Base-by-base conservation (phyloP, 2,329 filamentous ascomycete species). In the Sporothrix phasma region DNA sequence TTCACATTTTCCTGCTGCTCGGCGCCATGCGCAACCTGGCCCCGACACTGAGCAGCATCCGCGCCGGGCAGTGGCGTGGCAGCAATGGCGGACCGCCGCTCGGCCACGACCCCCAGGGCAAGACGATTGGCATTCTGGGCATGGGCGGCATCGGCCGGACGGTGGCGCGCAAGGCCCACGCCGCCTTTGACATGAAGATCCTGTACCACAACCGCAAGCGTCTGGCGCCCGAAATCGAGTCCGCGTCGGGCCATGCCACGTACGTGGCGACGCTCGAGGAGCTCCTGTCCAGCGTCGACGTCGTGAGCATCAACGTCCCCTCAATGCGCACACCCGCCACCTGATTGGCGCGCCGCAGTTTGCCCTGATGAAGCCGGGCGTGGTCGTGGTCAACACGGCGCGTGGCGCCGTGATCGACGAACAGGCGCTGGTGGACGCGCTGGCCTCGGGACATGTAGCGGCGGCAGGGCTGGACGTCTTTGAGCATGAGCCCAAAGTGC, bases 11-110 rank as follows among this genome's bases (percentile, higher is more conserved):
- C 73, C 80, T 96, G 3, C 86, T 95, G 67, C 79, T 96, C 56
- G 91, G 90, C 17, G 88, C 90, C 8, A 79, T 96, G 66, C 82
- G 91, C 60, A 88, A 88, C 72, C 86, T 93, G 71, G 86, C 87
- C 71, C 76, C 80, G 1, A 80, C 83, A 60, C 88, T 94, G 80
- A 71, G 80, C 3, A 79, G 82, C 13, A 79, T 93, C 10, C 84
- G 90, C 41, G 77, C 80, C 24, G 85, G 87, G 0, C 76, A 84
- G 64, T 95, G 89, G 88, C 81, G 84, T 61, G 88, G 88, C 3
- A 73, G n/a, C 31, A 8, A 24, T 24, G 61, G 47, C 5, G 45
- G 46, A 6, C 80, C 82, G 0, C 80, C 86, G 0, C 76, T 85
- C 5, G 90, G 90, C 13, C 88, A 89, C 71, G 90, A 88, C 67